Evolutionary conservation across 495 filamentous ascomycete species (phyloP).

Genomic region (Cladorrhinum samala): DNA sequence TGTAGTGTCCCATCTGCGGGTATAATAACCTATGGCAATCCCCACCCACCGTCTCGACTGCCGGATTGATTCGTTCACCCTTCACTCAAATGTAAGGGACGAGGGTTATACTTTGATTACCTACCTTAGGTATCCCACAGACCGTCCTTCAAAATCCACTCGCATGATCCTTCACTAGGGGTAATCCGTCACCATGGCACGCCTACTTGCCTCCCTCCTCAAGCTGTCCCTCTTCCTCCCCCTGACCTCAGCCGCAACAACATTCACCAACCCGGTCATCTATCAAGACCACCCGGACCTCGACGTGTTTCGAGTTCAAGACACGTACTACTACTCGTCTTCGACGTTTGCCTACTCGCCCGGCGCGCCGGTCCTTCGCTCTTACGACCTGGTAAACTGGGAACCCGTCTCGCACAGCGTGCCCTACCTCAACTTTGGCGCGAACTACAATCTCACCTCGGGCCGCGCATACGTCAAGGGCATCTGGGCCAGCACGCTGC

Average conservation of each 20-base stretch:
- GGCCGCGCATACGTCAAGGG: slow-evolving; percentile 45
- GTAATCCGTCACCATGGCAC: too few relatives aligned
- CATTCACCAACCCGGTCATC: slow-evolving; percentile 38
- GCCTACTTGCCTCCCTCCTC: not conserved
- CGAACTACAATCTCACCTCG: slow-evolving; percentile 43
- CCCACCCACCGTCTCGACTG: too few relatives aligned
- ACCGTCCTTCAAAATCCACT: too few relatives aligned
- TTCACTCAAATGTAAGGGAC: too few relatives aligned
- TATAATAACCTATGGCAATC: too few relatives aligned
- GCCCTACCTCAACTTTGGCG: slow-evolving; percentile 42
- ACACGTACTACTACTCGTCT: slow-evolving; percentile 49
- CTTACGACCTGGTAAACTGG: slow-evolving; percentile 54
- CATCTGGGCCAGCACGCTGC: slow-evolving; percentile 50
- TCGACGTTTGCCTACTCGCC: slow-evolving; percentile 54
- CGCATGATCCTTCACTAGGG: too few relatives aligned
- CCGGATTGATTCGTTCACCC: too few relatives aligned
- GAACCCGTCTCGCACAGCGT: slow-evolving; percentile 49
- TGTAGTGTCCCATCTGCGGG: too few relatives aligned
- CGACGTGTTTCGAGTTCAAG: slow-evolving; percentile 39
- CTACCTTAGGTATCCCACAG: too few relatives aligned
- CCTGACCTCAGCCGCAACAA: slow-evolving; percentile 3
- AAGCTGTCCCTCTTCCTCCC: not conserved
- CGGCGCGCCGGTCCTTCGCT: slow-evolving; percentile 52
- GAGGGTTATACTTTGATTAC: too few relatives aligned
- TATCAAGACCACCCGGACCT: slow-evolving; percentile 29